Conservation (phyloP, 345 rosid species). For the Nephelium lappaceum region DNA sequence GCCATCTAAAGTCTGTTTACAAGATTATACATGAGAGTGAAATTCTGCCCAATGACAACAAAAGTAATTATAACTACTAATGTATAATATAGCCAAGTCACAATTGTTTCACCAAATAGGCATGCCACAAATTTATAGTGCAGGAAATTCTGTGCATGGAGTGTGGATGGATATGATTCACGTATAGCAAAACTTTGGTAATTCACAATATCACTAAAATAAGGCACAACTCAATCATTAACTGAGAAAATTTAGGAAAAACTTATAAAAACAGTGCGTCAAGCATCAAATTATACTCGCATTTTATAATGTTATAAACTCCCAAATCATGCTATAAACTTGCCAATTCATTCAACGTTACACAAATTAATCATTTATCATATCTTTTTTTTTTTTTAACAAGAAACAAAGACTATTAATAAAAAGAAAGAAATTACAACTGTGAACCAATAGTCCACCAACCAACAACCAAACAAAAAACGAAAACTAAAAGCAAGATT, state of each 20-base stretch:
- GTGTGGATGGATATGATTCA: not conserved
- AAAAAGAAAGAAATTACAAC: too few relatives aligned
- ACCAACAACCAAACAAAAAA: too few relatives aligned
- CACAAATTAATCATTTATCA: not conserved
- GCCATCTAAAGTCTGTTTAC: conserved; percentile 78
- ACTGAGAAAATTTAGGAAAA: not conserved
- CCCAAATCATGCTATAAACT: not conserved
- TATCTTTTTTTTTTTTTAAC: too few relatives aligned
- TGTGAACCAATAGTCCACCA: too few relatives aligned
- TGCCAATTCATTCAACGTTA: not conserved
- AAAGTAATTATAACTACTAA: not conserved
- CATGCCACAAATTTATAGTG: not conserved
- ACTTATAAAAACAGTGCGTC: not conserved
- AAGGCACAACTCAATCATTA: not conserved
- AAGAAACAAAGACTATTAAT: too few relatives aligned
- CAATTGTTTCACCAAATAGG: not conserved
- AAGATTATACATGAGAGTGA: not conserved
- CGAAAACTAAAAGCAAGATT: too few relatives aligned
- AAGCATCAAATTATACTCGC: not conserved
- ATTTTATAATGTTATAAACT: not conserved
- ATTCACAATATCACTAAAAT: not conserved
- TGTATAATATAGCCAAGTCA: not conserved
- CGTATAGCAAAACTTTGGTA: not conserved
- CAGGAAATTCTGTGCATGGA: not conserved
- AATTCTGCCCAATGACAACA: not conserved